Evolutionary conservation across 768 basidiomycete genomes (phyloP), one percentile per base, ranked within the genome.

Genomic region (Austroboletus eburneus): DNA sequence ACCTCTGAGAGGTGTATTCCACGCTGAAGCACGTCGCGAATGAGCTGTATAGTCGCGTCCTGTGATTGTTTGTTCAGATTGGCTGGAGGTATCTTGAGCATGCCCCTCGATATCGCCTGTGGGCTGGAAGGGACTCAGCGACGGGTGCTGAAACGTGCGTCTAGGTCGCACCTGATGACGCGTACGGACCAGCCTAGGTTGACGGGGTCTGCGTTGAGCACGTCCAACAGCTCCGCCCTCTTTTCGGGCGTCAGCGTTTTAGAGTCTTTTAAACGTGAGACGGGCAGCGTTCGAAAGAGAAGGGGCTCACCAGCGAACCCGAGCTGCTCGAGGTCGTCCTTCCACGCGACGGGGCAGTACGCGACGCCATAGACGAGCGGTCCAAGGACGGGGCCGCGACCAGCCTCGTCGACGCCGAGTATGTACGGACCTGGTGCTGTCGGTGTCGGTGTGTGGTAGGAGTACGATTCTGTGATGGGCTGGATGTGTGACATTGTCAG

Each of bases 371-470:
- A 98, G 0, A 99, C 96, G 49, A 98, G 78, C 0, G 96, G 96
- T 2, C 94, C 95, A 0, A 99, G 72, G 2, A 95, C 95, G 18
- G 95, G 96, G 0, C 96, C 96, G 45, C 96, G 76, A 0, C 96
- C 96, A 0, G 96, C 96, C 64, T 99, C 96, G 65, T 99, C 96
- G n/a, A 99, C 93, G 20, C 96, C 96, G 41, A 99, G 84, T 40
- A 97, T 90, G 70, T 94, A 96, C 1, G 87, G 86, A 0, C 90
- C 90, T 1, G 65, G 46, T 1, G 81, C 76, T 0, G 83, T 84
- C 2, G 90, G 89, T 0, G 64, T 76, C 2, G 81, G 75, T 0
- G 87, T 87, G 61, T 90, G 86, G 59, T 87, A 81, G 0, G 87
- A 84, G 60, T 91, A 91, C 0, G 90, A 89, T 9, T 77, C 72